Evolutionary conservation across 140 eudicot genomes (phyloP), one percentile per base, ranked within the genome.

Genomic region (Bidens hawaiensis): DNA sequence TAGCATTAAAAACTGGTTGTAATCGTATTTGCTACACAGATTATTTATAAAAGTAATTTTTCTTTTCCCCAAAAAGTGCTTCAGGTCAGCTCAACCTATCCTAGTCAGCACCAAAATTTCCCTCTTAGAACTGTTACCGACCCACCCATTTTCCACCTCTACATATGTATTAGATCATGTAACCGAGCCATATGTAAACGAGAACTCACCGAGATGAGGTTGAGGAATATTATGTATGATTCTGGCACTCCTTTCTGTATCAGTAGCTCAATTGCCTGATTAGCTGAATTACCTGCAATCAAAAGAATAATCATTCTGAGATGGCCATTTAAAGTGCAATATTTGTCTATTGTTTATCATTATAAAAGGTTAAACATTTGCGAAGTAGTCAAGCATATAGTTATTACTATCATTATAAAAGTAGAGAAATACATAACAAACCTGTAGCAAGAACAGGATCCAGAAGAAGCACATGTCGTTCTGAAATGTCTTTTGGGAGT

Each of bases 381-480:
- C n/a, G n/a, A n/a, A n/a, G n/a, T n/a, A n/a, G n/a, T n/a, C n/a
- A n/a, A n/a, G n/a, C n/a, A n/a, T n/a, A n/a, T n/a, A n/a, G n/a
- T n/a, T n/a, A n/a, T n/a, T n/a, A n/a, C n/a, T n/a, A n/a, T n/a
- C n/a, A n/a, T n/a, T n/a, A n/a, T n/a, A n/a, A n/a, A n/a, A n/a
- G 0, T 2, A 33, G 42, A 28, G 30, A 34, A 18, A 27, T 10
- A 60, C 11, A 52, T 45, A 64, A 18, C 62, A 43, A 70, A 93
- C 99, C 99, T 55, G 99, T 88, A 70, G 96, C 99, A 80, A 93
- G 96, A 75, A 93, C 95, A 13, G 99, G 99, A 57, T 93, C 99
- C 49, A 93, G 81, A 62, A 93, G 96, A 72, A 93, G 94, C 78
- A 93, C 99, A 25, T 85, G 99, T 43, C 99, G 82, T 79, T 93